Base-by-base conservation (phyloP, 1,284 basidiomycete species). In the Pterulicium gracile region DNA sequence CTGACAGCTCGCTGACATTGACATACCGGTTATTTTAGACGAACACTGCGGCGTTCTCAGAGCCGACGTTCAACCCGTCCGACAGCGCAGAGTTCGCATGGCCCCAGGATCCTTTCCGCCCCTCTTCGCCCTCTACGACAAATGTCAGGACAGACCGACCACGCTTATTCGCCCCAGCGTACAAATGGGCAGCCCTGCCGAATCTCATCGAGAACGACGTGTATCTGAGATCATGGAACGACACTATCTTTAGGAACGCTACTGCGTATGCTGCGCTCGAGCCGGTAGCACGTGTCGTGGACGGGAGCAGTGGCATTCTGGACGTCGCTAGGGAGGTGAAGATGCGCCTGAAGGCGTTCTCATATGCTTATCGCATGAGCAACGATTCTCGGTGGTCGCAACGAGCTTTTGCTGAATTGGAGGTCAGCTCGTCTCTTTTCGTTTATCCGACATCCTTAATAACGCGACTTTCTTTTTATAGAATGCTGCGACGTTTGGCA, bases 251-350 rank as follows among this genome's bases (percentile, higher is more conserved):
- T 56, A 74, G 65, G 50, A 98, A 98, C 63, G 96, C 95, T 4
- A 79, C 89, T 0, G 63, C 64, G 5, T 93, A 83, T 56, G 79
- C 77, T 56, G 56, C 61, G 47, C 59, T 71, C 27, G 71, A 73
- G 18, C 79, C 86, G 32, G 83, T 87, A 21, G 58, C 60, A 15
- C 96, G 95, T 61, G 63, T 68, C 51, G 62, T 79, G 58, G 94
- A 98, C 59, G 85, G 88, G 40, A 74, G 73, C 52, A 95, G 88
- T 50, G 96, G 96, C 64, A 92, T 98, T 24, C 75, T 99, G 46
- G 96, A 99, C 61, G 81, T 84, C 54, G 83, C 92, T 21, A 84
- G 96, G 55, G 78, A 88, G 61, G 73, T 96, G 57, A 98, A 98
- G 66, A 73, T 83, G 67, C 77, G 89, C 50, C 70, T 98, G 63